Evolutionary conservation across 306 rosid species (phyloP).

Genomic region (Canavalia gladiata): DNA sequence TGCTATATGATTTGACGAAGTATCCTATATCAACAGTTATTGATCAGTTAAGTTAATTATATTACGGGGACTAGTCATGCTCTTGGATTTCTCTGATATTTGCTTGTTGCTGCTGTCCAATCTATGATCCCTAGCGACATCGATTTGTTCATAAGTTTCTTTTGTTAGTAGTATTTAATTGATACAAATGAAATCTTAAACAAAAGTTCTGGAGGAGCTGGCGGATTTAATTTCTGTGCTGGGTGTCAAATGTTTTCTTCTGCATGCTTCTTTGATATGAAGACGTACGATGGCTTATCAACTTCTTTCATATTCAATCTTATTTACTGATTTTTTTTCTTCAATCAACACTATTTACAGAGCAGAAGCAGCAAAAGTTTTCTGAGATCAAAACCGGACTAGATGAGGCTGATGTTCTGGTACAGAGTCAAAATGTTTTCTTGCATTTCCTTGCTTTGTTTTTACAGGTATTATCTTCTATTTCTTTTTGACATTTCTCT

Average conservation of each 20-base stretch:
- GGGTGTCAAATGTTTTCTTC: constrained; percentile 37
- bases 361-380: constrained; percentile 74
- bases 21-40: constrained; percentile 1
- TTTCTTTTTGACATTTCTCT: constrained; percentile 8
- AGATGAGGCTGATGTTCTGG: constrained; percentile 88
- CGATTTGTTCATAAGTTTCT: background rate
- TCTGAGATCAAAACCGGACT: constrained; percentile 78
- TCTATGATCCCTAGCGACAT: background rate
- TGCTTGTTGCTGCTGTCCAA: background rate
- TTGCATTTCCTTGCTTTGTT: background rate
- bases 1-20: constrained; percentile 6
- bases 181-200: background rate
- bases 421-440: constrained; percentile 43
- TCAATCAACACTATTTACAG: constrained; percentile 55
- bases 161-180: constrained; percentile 23
- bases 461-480: constrained; percentile 2
- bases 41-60: constrained; percentile 25
- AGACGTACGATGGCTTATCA: constrained; percentile 1
- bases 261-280: constrained; percentile 37
- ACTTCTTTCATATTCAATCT: background rate
- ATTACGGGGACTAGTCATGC: background rate
- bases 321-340: constrained; percentile 38
- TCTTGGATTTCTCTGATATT: constrained; percentile 1
- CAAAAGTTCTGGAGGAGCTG: constrained; percentile 9
- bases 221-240: constrained; percentile 27